Evolutionary conservation across 2,329 filamentous ascomycete genomes (phyloP), one percentile per base, ranked within the genome.

Genomic region (Trichoderma koningii): DNA sequence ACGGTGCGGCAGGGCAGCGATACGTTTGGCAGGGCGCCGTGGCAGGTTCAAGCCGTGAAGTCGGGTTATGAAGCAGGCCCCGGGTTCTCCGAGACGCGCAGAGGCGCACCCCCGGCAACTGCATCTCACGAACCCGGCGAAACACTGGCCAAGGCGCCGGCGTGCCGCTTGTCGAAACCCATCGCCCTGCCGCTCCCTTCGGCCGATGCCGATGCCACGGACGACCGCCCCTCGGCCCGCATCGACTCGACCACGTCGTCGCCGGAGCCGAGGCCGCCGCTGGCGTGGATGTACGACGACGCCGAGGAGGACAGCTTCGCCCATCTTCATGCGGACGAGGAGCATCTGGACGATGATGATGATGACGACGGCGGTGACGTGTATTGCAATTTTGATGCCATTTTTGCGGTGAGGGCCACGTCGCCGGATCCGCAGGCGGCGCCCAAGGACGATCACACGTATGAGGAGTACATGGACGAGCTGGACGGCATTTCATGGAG

Each of bases 391-490:
- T 85, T 86, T 66, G 78, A 81, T 5, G 77, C 82, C 28, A 75
- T 66, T 34, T 66, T 66, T 55, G 75, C 76, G 1, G 72, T 70
- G 1, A 69, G 65, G 0, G 68, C 57, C 38, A 28, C 64, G n/a
- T 66, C 69, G 2, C 63, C 68, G 21, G 68, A 66, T 28, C 67
- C 69, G 4, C 75, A 74, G 10, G 7, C 30, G 30, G 52, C 64
- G 30, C 45, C 64, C 5, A 38, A 48, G 12, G 76, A 79, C 3
- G 78, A 79, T 19, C 75, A 81, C 62, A 80, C 79, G 28, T 82
- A 82, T 63, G 83, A 85, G 70, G 83, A 84, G 69, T 84, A 82
- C 69, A 76, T 85, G 69, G 83, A 85, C 68, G 83, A 85, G 66
- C 71, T 85, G 66, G 83, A 85, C 67, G 83, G 83, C 10, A 84